These are phyloP conservation scores for Dorcoceras hygrometricum DNA, from an alignment of 257 asterid species.

Conservation along the genomic window DNA sequence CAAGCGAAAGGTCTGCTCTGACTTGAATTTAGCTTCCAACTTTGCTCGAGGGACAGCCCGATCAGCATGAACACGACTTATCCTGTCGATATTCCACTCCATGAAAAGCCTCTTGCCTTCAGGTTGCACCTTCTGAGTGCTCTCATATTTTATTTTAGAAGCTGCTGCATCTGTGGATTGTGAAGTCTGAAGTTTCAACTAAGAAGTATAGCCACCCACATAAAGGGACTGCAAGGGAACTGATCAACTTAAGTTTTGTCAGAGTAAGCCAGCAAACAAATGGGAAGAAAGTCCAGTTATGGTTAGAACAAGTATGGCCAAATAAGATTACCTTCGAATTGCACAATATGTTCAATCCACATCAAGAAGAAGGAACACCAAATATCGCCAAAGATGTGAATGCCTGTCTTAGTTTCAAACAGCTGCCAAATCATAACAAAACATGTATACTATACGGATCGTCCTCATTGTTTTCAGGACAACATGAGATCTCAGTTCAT, in stretches of 20 bases:
- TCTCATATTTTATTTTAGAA: conserved; percentile 12
- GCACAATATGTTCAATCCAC: neutral
- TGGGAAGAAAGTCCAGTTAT: neutral
- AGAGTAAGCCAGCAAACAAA: neutral
- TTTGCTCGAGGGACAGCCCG: neutral
- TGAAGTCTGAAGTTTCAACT: neutral
- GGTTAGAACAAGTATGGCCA: neutral
- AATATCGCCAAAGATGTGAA: neutral
- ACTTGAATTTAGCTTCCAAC: neutral
- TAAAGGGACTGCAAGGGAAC: neutral
- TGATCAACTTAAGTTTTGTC: neutral
- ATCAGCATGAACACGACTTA: conserved; percentile 42
- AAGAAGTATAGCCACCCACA: neutral
- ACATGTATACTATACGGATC: neutral
- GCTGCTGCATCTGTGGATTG: conserved; percentile 12
- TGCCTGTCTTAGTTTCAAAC: neutral
- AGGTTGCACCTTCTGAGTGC: conserved; percentile 23
- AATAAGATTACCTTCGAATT: neutral
- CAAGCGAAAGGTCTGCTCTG: neutral
- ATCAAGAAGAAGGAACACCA: neutral
- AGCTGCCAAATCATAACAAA: neutral
- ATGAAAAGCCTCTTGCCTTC: conserved; percentile 18
- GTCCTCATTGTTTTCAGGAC: neutral
- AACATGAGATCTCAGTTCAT: neutral
- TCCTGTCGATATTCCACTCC: conserved; percentile 33